A percentile compares a stretch with the other conserved stretches of the same genome.
These are phyloP conservation scores for Globisporangium perplexum DNA, from an alignment of 352 stramenopile species.

Conservation along the genomic window DNA sequence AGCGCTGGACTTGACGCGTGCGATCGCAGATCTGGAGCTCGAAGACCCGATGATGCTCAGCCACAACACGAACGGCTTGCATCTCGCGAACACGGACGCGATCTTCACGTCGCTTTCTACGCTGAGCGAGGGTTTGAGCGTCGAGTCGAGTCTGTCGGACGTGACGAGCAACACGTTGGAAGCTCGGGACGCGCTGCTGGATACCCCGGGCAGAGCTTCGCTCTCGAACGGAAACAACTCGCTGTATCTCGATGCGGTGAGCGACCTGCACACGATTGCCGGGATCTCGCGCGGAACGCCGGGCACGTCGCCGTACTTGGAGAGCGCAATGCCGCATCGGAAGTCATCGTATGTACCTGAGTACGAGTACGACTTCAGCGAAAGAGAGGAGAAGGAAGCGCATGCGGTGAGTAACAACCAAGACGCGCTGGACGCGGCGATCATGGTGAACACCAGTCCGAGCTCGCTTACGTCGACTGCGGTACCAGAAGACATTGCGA, in stretches of 20 bases:
- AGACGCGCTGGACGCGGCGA: conserved; percentile 20
- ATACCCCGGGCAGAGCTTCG: conserved; percentile 19
- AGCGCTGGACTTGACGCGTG: conserved; percentile 65
- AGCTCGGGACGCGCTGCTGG: conserved; percentile 3
- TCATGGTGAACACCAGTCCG: conserved; percentile 24
- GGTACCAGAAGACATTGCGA: conserved; percentile 57
- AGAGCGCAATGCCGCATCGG: conserved; percentile 1
- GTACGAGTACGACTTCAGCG: conserved; percentile 9
- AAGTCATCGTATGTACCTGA: conserved; percentile 12
- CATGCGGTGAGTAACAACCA: conserved; percentile 9
- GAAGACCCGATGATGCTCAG: conserved; percentile 86
- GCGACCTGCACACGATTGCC: conserved; percentile 10
- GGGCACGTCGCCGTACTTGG: conserved; percentile 10
- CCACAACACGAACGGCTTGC: conserved; percentile 22
- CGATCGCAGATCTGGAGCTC: conserved; percentile 80
- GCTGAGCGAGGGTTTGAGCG: conserved; percentile 49
- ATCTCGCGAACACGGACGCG: conserved; percentile 36
- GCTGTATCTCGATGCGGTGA: conserved; percentile 25
- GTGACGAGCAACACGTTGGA: conserved; percentile 23
- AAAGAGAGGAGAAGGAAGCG: not conserved
- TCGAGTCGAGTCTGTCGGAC: conserved; percentile 33
- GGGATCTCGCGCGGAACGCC: conserved; percentile 9
- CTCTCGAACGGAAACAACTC: conserved; percentile 19
- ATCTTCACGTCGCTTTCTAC: conserved; percentile 44
- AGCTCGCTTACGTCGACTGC: conserved; percentile 43